Conservation (phyloP, 2,329 filamentous ascomycete species). For the Aulographum hederae region DNA sequence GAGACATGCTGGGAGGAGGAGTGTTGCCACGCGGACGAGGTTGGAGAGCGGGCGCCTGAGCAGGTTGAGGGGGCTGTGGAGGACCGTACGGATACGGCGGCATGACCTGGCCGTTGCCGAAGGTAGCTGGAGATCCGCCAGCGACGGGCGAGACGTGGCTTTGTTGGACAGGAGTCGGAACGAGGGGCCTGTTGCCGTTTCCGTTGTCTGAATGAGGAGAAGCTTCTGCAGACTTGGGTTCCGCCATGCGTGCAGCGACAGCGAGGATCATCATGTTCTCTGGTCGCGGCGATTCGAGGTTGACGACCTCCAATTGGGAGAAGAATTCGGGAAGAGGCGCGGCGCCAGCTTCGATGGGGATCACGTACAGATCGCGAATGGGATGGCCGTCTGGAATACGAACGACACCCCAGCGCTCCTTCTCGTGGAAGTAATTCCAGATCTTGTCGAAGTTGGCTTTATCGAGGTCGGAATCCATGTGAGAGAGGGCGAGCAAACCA, state of each 20-base stretch:
- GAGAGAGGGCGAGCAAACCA: constrained; percentile 54
- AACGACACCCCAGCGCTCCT: constrained; percentile 75
- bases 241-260: constrained; percentile 48
- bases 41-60: constrained; percentile 1
- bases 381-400: constrained; percentile 48
- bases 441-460: constrained; percentile 49
- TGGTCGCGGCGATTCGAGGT: constrained; percentile 50
- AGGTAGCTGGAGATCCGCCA: too few species aligned
- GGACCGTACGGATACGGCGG: not conserved
- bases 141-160: constrained; percentile 9
- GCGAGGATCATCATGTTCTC: constrained; percentile 69
- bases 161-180: constrained; percentile 10
- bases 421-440: constrained; percentile 72
- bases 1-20: constrained; percentile 10
- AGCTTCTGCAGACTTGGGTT: constrained; percentile 14
- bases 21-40: constrained; percentile 2
- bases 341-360: constrained; percentile 57
- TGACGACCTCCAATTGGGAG: constrained; percentile 59
- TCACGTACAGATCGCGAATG: constrained; percentile 79
- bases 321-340: constrained; percentile 66
- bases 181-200: constrained; percentile 16
- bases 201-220: too few species aligned
- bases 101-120: not conserved
- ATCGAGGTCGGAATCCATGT: constrained; percentile 39
- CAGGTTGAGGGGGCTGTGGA: not conserved